phyloP scores from a whole-genome alignment of 1,139 yeast genomes.

The Pichia cactophila region DNA sequence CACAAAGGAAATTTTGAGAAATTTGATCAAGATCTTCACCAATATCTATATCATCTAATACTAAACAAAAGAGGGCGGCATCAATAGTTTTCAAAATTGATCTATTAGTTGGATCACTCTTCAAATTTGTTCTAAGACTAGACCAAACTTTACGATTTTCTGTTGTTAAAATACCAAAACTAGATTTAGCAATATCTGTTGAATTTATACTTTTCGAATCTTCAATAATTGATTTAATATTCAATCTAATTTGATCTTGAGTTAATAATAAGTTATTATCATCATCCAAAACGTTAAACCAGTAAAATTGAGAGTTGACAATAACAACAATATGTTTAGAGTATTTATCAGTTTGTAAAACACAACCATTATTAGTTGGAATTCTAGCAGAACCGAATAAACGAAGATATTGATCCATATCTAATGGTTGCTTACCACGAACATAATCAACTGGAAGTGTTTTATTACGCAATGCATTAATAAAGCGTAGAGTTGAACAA shows the following conservation, averaged over 20 bases:
- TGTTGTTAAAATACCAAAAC: conserved; percentile 84
- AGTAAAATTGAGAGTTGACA: conserved; percentile 81
- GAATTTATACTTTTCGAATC: conserved; percentile 59
- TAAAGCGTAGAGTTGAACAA: conserved; percentile 67
- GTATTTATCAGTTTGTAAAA: conserved; percentile 70
- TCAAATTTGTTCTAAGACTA: conserved; percentile 47
- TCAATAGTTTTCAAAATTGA: conserved; percentile 72
- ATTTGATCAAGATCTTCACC: conserved; percentile 55
- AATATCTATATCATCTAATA: conserved; percentile 71
- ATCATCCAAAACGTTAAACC: conserved; percentile 84
- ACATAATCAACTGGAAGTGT: conserved; percentile 68
- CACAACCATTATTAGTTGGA: conserved; percentile 74
- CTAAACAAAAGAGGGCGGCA: conserved; percentile 71
- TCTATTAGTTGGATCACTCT: conserved; percentile 45
- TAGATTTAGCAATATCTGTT: conserved; percentile 66
- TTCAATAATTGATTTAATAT: conserved; percentile 65
- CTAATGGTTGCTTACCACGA: conserved; percentile 58
- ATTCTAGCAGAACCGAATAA: conserved; percentile 82
- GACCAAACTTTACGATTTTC: conserved; percentile 88
- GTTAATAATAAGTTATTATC: conserved; percentile 60
- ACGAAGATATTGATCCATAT: conserved; percentile 86
- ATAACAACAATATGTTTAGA: conserved; percentile 80
- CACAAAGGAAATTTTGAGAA: conserved; percentile 81
- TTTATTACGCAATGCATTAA: conserved; percentile 68
- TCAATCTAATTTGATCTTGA: conserved; percentile 68